A percentile compares a stretch with the other conserved stretches of the same genome.
These are phyloP conservation scores for Fusarium udum DNA, from an alignment of 2,329 filamentous ascomycete genomes.

Conservation along the genomic window DNA sequence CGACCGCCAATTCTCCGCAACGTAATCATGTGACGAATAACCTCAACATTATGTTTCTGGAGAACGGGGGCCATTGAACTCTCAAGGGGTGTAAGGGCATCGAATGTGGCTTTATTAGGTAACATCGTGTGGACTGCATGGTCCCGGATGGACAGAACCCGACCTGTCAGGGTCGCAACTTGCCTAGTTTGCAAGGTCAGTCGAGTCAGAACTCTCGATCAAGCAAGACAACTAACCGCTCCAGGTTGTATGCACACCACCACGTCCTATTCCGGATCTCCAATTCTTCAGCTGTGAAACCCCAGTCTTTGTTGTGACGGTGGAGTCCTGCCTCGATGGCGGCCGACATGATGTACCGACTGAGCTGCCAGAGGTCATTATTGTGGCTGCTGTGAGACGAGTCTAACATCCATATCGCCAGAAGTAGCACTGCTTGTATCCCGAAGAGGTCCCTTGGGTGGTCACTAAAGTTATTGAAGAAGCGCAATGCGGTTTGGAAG, in stretches of 20 bases:
- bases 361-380: constrained; percentile 1
- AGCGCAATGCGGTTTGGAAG: not conserved
- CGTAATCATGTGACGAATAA: not conserved
- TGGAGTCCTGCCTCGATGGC: not conserved
- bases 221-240: not conserved
- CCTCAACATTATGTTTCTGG: not conserved
- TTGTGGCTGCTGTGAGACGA: not conserved
- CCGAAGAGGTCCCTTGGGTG: not conserved
- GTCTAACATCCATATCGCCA: not conserved
- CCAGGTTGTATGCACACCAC: constrained; percentile 7
- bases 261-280: constrained; percentile 1
- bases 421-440: not conserved
- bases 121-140: not conserved
- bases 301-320: not conserved
- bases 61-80: fast-evolving
- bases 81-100: not conserved
- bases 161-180: not conserved
- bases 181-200: not conserved
- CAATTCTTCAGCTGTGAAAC: not conserved
- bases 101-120: not conserved
- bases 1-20: not conserved
- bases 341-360: constrained; percentile 2
- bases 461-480: not conserved
- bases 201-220: not conserved
- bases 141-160: not conserved